Evolutionary conservation across 1,284 basidiomycete genomes (phyloP), one percentile per base, ranked within the genome.

Genomic region (Austroboletus olivaceoglutinosus): DNA sequence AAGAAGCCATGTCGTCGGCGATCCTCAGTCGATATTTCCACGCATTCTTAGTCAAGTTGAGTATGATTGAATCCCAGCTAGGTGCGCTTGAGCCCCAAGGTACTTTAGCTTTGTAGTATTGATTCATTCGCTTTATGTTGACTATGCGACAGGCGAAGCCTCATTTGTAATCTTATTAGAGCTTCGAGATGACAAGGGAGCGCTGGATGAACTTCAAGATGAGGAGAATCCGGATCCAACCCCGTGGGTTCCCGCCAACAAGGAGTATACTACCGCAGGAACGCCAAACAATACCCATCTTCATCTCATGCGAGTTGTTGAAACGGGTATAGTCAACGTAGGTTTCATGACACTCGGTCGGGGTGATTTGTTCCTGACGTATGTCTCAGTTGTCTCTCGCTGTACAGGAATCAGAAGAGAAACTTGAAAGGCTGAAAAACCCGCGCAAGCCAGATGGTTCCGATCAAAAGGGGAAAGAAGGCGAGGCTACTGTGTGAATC

Each of bases 161-260:
- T 88, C 91, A 0, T 98, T 96, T 58, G 85, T 86, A 0, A 82
- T 96, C 36, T 68, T 95, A 8, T 70, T 96, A 21, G 93, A 97
- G 63, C 78, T 94, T 52, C 80, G 81, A 55, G 88, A 93, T 53
- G 81, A 83, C 36, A 75, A 76, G 38, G 76, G 78, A 11, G 86
- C 89, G 2, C 74, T 80, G 3, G 72, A 76, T 1, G 74, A 77
- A 10, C 69, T 40, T 16, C 51, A 73, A 29, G 73, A 73, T 51
- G 78, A 81, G 70, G 79, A 76, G 58, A 43, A 36, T 36, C 33
- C 82, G 74, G 80, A 87, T 40, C 83, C 82, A 22, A 78, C 85
- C 5, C 82, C 86, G 1, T 91, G 90, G 89, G 77, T 89, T 19
- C 87, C 87, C 2, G 87, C 88, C 13, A 73, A 78, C 37, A 69